Evolutionary conservation across 2,329 filamentous ascomycete species (phyloP), one percentile per base, ranked within the genome.

Genomic region (Colletotrichum godetiae): DNA sequence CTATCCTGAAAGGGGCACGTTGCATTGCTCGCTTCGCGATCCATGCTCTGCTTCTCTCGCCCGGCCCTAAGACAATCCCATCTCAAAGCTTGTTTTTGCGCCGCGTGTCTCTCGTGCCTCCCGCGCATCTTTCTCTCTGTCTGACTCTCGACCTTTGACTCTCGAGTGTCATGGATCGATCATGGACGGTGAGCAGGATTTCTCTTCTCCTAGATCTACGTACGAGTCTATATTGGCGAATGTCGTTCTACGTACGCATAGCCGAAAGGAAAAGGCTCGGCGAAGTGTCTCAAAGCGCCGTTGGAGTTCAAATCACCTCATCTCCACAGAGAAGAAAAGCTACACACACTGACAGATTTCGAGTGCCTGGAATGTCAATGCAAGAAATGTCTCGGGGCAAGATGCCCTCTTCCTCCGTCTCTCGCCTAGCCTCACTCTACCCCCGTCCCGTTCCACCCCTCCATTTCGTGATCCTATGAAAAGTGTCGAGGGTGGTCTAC

Each of bases 21-120:
- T 24, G 63, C 62, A 68, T 35, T 57, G 57, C 68, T 52, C 68
- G 59, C 58, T 22, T n/a, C 52, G 68, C 27, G 66, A 59, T 55
- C 58, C 64, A 61, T 72, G 64, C 49, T 53, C 55, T 31, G 7
- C 29, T 19, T 15, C n/a, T 59, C 27, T n/a, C 52, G 46, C 46
- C n/a, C 60, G 33, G 19, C 29, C 12, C 15, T 29, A 56, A 22
- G 53, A 59, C 49, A 42, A 59, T 64, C 24, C 31, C 57, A 55
- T 71, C 42, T n/a, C 42, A n/a, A 35, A 63, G 46, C 46, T 55
- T 37, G 31, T 61, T 27, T 24, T 35, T 19, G 22, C 11, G 13
- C 15, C 31, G 46, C 15, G 24, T 52, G 60, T 19, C 11, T 33
- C 12, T 15, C 42, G 42, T 49, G 19, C 42, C 42, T 49, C 42